phyloP scores from a whole-genome alignment of 805 yeast genomes.

The Phaffomyces antillensis region DNA sequence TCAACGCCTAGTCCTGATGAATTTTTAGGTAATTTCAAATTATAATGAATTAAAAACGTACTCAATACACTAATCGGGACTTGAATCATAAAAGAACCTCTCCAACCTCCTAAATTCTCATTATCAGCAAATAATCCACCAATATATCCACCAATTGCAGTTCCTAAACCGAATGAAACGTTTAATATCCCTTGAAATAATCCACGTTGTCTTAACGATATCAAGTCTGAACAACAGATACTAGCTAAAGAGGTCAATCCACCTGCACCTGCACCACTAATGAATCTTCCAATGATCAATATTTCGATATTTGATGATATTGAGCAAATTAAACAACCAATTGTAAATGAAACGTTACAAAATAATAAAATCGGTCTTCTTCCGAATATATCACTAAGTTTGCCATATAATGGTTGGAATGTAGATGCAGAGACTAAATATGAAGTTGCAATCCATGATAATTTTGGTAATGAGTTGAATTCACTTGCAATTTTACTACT shows the following conservation, averaged over 20 bases:
- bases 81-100: conserved; percentile 44
- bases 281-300: conserved; percentile 50
- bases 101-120: conserved; percentile 37
- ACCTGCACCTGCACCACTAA: conserved; percentile 84
- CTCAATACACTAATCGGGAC: conserved; percentile 42
- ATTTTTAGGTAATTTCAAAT: conserved; percentile 36
- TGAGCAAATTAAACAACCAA: conserved; percentile 54
- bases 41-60: conserved; percentile 33
- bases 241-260: conserved; percentile 72
- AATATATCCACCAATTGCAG: conserved; percentile 60
- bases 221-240: conserved; percentile 70
- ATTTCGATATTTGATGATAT: conserved; percentile 37
- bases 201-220: conserved; percentile 72
- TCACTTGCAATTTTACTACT: conserved; percentile 64
- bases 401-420: conserved; percentile 68
- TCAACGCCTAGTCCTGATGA: conserved; percentile 47
- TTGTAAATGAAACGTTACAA: conserved; percentile 47
- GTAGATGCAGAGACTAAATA: conserved; percentile 64
- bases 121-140: conserved; percentile 47
- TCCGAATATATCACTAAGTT: conserved; percentile 66
- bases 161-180: conserved; percentile 69
- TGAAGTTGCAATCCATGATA: conserved; percentile 71
- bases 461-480: conserved; percentile 51
- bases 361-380: conserved; percentile 45
- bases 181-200: conserved; percentile 79